A percentile compares a stretch with the other conserved stretches of the same genome.
Evolutionary conservation across 2,329 filamentous ascomycete genomes (phyloP).

Genomic region (Talaromyces sp.): DNA sequence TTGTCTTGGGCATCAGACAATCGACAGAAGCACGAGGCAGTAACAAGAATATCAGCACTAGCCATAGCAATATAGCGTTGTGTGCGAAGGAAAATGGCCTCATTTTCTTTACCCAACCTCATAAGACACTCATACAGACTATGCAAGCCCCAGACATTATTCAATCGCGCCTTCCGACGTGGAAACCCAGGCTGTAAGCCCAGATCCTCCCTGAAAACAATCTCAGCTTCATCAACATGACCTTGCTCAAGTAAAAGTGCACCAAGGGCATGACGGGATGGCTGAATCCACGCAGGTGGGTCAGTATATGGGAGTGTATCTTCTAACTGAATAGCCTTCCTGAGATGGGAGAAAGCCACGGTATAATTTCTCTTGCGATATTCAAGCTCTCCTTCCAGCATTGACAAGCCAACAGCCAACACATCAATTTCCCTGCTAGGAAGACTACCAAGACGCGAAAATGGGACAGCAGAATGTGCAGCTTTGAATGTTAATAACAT

Average conservation of each 20-base stretch:
- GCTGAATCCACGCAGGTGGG: conserved; percentile 79
- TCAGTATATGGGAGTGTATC: conserved; percentile 69
- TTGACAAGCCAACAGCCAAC: conserved; percentile 61
- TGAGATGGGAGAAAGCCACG: conserved; percentile 60
- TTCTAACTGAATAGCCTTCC: conserved; percentile 59
- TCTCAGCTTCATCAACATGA: conserved; percentile 55
- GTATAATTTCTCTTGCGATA: conserved; percentile 65
- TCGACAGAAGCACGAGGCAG: conserved; percentile 61
- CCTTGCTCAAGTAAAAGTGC: conserved; percentile 69
- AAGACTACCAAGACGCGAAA: conserved; percentile 65
- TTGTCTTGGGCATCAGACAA: conserved; percentile 3
- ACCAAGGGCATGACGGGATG: conserved; percentile 68
- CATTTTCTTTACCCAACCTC: conserved; percentile 51
- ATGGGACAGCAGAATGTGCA: conserved; percentile 56
- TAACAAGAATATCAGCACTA: conserved; percentile 61
- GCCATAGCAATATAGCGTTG: conserved; percentile 55
- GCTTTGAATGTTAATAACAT: conserved; percentile 55
- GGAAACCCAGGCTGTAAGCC: conserved; percentile 61
- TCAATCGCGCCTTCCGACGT: conserved; percentile 65
- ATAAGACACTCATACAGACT: conserved; percentile 70
- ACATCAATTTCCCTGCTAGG: conserved; percentile 67
- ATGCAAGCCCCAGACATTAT: conserved; percentile 74
- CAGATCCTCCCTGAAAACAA: conserved; percentile 62
- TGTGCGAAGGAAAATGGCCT: conserved; percentile 49
- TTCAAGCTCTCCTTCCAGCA: conserved; percentile 73